Conservation (phyloP, 306 rosid species). For the Cucumis hystrix region DNA sequence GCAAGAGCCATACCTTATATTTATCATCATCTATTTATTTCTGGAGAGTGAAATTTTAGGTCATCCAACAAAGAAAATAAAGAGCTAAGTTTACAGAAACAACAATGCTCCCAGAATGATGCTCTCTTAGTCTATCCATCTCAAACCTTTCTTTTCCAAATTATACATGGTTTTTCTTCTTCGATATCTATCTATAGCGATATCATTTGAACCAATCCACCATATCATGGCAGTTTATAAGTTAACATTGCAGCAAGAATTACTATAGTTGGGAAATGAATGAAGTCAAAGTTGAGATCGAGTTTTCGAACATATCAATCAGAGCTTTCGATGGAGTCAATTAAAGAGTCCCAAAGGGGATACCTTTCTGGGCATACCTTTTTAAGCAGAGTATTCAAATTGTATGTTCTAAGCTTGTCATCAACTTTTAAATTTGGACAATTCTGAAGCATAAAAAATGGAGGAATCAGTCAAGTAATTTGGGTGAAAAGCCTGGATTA, state of each 20-base stretch:
- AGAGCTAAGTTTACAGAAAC: neutral
- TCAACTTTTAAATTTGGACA: constrained; percentile 27
- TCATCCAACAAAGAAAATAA: neutral
- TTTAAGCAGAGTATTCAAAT: constrained; percentile 37
- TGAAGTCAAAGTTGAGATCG: neutral
- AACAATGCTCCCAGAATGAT: neutral
- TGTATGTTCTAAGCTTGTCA: constrained; percentile 32
- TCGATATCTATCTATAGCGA: neutral
- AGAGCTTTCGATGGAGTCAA: neutral
- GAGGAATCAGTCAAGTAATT: constrained; percentile 1
- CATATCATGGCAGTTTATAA: neutral
- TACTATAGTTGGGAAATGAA: neutral
- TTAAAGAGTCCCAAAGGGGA: constrained; percentile 33
- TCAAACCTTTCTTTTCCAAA: neutral
- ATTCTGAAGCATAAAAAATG: constrained; percentile 31
- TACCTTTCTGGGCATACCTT: constrained; percentile 50
- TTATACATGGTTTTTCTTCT: neutral
- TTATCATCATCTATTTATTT: neutral
- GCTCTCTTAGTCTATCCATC: neutral
- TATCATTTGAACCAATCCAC: neutral
- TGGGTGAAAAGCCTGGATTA: neutral
- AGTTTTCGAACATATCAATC: neutral
- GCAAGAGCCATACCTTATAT: neutral
- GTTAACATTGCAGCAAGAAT: neutral
- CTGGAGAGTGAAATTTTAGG: neutral